phyloP scores from a whole-genome alignment of 148 eudicot genomes.

The Rhododendron molle region DNA sequence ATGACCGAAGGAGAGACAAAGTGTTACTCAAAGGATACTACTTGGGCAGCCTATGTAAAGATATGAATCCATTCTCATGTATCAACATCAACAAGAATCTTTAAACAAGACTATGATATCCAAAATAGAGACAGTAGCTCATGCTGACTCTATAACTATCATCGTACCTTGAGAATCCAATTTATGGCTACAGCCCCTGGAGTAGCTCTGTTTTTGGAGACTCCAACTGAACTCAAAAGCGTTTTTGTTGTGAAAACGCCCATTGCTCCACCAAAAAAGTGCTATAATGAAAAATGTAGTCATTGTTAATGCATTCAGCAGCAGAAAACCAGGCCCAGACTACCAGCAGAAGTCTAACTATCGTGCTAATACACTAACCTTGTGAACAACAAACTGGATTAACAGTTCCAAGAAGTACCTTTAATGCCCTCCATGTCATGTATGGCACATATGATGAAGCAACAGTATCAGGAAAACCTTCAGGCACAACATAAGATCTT shows the following conservation, averaged over 20 bases:
- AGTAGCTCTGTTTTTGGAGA: conserved; percentile 54
- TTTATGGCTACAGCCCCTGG: conserved; percentile 96
- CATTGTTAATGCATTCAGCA: neutral
- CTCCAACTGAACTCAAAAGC: conserved; percentile 79
- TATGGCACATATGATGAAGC: conserved; percentile 90
- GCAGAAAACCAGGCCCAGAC: neutral
- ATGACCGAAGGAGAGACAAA: neutral
- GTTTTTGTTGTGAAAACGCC: conserved; percentile 96
- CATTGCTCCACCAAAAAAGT: conserved; percentile 99
- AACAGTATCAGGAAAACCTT: conserved; percentile 97
- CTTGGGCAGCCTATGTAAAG: neutral
- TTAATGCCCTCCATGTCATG: conserved; percentile 98
- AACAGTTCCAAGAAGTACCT: conserved; percentile 41
- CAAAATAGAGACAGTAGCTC: neutral
- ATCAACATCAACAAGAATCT: neutral
- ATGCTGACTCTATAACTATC: neutral
- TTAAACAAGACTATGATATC: neutral
- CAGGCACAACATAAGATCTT: conserved; percentile 96
- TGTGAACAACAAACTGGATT: neutral
- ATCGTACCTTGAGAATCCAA: conserved; percentile 92
- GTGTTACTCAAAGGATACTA: neutral
- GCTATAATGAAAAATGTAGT: conserved; percentile 37
- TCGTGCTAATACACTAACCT: neutral
- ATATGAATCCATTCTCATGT: neutral
- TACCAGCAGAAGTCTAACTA: neutral